Percentiles rank a stretch among this genome's conserved stretches.
These are phyloP conservation scores for Coprinopsis marcescibilis DNA, from an alignment of 768 basidiomycete genomes.

Conservation along the genomic window DNA sequence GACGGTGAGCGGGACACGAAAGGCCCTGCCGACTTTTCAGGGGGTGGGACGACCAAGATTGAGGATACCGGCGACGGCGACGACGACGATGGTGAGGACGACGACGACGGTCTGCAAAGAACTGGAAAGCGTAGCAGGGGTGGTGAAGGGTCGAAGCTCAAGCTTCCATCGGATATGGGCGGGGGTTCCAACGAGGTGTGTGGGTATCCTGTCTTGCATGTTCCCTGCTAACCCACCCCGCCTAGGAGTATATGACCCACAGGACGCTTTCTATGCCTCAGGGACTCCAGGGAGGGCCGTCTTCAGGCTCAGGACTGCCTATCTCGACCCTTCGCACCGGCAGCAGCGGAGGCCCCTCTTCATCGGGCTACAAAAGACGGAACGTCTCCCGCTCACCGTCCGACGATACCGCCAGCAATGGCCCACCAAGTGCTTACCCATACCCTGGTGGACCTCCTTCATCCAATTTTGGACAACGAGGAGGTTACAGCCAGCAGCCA, in stretches of 20 bases:
- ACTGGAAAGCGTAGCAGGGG: conserved; percentile 20
- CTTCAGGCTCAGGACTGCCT: not conserved
- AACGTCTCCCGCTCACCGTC: too few relatives aligned
- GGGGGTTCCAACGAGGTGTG: conserved; percentile 12
- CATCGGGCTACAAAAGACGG: conserved; percentile 12
- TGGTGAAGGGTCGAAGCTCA: conserved; percentile 26
- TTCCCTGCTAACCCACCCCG: conserved; percentile 14
- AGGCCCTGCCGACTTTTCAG: conserved; percentile 37
- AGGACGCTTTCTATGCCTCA: conserved; percentile 24
- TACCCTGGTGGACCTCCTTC: not conserved
- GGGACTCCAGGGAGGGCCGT: conserved; percentile 2
- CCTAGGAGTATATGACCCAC: conserved; percentile 11
- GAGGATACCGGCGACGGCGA: conserved; percentile 36
- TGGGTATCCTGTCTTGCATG: conserved; percentile 6
- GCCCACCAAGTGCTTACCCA: conserved; percentile 13
- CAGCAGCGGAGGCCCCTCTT: not conserved
- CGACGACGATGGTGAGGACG: conserved; percentile 36
- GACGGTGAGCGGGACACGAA: conserved; percentile 47
- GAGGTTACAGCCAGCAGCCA: not conserved
- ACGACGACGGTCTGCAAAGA: conserved; percentile 11
- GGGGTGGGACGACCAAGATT: conserved; percentile 18
- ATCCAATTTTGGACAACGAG: not conserved
- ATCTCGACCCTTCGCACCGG: not conserved
- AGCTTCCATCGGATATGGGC: conserved; percentile 19
- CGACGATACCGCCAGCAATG: too few relatives aligned